phyloP scores from a whole-genome alignment of 2,329 filamentous ascomycete species.

The Rhynchosporium secalis region DNA sequence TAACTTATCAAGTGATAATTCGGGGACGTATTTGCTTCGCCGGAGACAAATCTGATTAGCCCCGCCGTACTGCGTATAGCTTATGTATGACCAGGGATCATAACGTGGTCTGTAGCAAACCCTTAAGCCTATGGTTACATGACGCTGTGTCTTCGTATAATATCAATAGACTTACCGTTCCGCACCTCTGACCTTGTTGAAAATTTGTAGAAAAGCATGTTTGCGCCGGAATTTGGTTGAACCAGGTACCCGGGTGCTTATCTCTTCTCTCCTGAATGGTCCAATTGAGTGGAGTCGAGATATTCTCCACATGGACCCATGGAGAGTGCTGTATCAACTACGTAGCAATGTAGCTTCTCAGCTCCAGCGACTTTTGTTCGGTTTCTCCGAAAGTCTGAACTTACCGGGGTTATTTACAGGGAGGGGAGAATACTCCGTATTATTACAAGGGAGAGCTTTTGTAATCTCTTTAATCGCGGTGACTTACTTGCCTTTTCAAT shows the following conservation, averaged over 20 bases:
- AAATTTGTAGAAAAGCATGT: background rate
- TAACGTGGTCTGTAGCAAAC: background rate
- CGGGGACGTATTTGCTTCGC: too few species aligned
- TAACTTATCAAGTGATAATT: too few species aligned
- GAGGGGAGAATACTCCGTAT: too few species aligned
- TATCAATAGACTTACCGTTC: background rate
- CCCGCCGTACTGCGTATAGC: background rate
- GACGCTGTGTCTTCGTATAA: background rate
- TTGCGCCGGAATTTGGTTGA: background rate
- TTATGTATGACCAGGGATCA: background rate
- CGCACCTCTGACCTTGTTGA: background rate
- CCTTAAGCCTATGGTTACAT: conserved; percentile 13
- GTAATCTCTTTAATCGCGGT: too few species aligned
- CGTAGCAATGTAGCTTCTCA: too few species aligned
- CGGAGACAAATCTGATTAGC: too few species aligned
- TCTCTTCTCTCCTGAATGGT: background rate
- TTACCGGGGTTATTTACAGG: too few species aligned
- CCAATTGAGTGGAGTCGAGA: background rate
- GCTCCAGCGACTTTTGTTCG: too few species aligned
- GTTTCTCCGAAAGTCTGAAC: background rate
- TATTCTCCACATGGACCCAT: too few species aligned
- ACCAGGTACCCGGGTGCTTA: conserved; percentile 8
- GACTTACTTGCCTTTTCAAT: too few species aligned
- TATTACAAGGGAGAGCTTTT: too few species aligned
- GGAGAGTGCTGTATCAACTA: too few species aligned